Evolutionary conservation across 2,329 filamentous ascomycete genomes (phyloP).

Genomic region (Parasarocladium wereldwijsianum): DNA sequence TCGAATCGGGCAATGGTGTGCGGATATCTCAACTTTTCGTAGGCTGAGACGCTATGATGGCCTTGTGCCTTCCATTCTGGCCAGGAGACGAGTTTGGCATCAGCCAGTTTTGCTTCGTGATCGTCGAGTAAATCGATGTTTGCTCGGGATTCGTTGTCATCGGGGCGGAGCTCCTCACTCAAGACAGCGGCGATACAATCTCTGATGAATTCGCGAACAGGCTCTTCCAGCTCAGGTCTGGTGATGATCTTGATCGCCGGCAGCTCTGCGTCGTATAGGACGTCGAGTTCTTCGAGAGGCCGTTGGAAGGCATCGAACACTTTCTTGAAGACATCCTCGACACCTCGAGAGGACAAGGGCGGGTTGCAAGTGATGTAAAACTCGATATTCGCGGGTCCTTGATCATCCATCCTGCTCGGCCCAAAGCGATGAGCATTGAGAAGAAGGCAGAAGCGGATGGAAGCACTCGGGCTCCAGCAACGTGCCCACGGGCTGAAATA

Average conservation of each 20-base stretch:
- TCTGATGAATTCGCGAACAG: slow-evolving; percentile 10
- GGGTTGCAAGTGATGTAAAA: slow-evolving; percentile 21
- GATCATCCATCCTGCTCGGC: neutral
- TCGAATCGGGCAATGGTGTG: neutral
- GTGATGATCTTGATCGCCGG: slow-evolving; percentile 21
- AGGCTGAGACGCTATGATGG: slow-evolving; percentile 7
- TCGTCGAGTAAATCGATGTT: neutral
- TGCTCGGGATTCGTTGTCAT: too few relatives aligned
- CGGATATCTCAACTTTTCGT: neutral
- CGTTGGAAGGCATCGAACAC: neutral
- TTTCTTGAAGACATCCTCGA: slow-evolving; percentile 13
- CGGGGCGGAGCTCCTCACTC: slow-evolving; percentile 8
- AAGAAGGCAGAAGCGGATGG: neutral
- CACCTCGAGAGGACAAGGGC: slow-evolving; percentile 16
- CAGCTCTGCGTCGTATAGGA: slow-evolving; percentile 20
- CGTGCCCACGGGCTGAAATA: neutral
- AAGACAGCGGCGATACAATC: slow-evolving; percentile 9
- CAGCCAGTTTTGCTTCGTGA: slow-evolving; percentile 4
- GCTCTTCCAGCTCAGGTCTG: neutral
- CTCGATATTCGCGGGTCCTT: slow-evolving; percentile 12
- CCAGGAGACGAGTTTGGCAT: slow-evolving; percentile 9
- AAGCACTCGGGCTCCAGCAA: neutral
- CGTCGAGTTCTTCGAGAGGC: slow-evolving; percentile 11
- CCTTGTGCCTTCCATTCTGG: slow-evolving; percentile 6
- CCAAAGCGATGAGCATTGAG: too few relatives aligned